These are phyloP conservation scores for Pichia sp. DNA, from an alignment of 1,139 yeast genomes.

Conservation along the genomic window DNA sequence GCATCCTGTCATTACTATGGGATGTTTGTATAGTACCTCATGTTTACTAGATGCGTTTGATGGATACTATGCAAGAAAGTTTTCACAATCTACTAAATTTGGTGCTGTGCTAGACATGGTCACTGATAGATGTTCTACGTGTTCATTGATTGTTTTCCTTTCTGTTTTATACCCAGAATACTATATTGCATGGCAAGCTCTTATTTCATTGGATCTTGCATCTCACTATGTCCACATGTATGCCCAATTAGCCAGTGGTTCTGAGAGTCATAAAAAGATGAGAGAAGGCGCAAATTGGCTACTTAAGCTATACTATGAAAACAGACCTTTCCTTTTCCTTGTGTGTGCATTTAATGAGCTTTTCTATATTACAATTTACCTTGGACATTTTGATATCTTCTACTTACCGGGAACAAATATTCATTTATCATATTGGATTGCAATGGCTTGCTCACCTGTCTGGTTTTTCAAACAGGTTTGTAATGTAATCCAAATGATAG, in stretches of 20 bases:
- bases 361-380: constrained; percentile 83
- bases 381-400: constrained; percentile 55
- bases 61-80: constrained; percentile 90
- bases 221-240: constrained; percentile 99
- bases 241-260: constrained; percentile 78
- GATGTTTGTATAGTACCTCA: constrained; percentile 72
- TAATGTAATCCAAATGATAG: constrained; percentile 78
- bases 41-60: constrained; percentile 94
- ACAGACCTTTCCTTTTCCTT: constrained; percentile 71
- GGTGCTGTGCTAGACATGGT: constrained; percentile 99
- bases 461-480: constrained; percentile 90
- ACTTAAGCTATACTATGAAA: constrained; percentile 78
- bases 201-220: constrained; percentile 83
- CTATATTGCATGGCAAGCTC: constrained; percentile 69
- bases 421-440: constrained; percentile 63
- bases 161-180: constrained; percentile 69
- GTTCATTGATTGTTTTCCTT: constrained; percentile 79
- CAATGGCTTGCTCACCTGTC: constrained; percentile 66
- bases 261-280: constrained; percentile 77
- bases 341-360: constrained; percentile 92
- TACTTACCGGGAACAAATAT: constrained; percentile 32
- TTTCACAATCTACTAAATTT: constrained; percentile 80
- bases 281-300: constrained; percentile 64
- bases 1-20: constrained; percentile 69
- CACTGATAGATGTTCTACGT: constrained; percentile 94